phyloP scores from a whole-genome alignment of 2,329 filamentous ascomycete species.

The Stagonosporopsis cucurbitacearum region DNA sequence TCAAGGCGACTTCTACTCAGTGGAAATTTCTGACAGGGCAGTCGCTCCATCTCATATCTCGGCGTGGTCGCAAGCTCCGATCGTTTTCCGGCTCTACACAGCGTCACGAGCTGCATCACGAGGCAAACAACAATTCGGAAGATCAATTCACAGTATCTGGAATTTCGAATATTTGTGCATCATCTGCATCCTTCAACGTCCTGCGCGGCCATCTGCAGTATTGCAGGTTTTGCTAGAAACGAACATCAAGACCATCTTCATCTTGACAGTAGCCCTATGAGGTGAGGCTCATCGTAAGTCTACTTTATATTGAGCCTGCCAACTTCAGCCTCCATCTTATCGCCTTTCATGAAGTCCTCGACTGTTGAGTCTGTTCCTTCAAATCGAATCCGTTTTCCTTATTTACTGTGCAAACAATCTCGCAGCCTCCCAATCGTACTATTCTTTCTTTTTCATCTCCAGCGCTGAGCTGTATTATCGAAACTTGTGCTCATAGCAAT shows the following conservation, averaged over 20 bases:
- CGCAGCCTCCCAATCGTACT: neutral
- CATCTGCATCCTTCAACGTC: neutral
- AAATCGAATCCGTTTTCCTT: neutral
- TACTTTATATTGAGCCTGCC: too few species aligned
- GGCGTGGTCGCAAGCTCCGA: neutral
- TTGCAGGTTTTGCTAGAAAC: neutral
- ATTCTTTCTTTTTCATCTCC: neutral
- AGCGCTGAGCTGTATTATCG: neutral
- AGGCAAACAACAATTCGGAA: neutral
- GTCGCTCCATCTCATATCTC: neutral
- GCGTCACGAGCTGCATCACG: slow-evolving; percentile 14
- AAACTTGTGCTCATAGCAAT: neutral
- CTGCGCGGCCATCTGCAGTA: neutral
- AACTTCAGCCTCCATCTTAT: neutral
- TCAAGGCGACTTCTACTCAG: neutral
- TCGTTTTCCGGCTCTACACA: neutral
- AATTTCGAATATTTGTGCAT: neutral
- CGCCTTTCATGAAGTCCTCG: neutral
- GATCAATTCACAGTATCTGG: neutral
- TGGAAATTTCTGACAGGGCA: neutral
- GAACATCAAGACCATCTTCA: neutral
- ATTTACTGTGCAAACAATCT: neutral
- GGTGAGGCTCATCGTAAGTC: slow-evolving; percentile 8
- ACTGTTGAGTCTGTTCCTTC: too few species aligned
- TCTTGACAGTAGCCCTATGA: neutral